phyloP scores from a whole-genome alignment of 768 basidiomycete genomes.

The Xerocomus brunneocitrinus region DNA sequence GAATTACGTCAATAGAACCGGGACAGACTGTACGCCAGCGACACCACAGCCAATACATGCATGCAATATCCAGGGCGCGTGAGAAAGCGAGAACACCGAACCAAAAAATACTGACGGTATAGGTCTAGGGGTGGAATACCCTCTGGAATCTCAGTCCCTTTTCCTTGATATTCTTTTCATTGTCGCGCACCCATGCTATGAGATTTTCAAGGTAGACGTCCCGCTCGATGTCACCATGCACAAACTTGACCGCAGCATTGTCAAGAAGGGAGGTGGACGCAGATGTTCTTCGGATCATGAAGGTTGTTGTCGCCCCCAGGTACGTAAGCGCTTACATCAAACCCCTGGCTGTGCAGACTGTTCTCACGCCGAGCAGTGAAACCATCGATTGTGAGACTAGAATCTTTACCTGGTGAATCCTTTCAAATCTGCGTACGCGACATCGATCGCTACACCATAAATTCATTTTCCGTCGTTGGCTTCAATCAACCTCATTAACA shows the following conservation, averaged over 20 bases:
- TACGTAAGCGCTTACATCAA: no score
- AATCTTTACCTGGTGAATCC: no score
- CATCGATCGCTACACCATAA: no score
- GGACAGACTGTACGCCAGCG: slow-evolving; percentile 59
- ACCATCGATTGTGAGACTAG: no score
- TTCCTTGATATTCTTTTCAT: slow-evolving; percentile 53
- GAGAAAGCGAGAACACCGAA: not conserved
- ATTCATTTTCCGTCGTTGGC: no score
- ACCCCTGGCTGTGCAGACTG: no score
- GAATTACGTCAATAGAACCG: slow-evolving; percentile 68
- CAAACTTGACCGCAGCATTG: slow-evolving; percentile 63
- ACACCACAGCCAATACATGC: not conserved
- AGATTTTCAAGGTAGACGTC: slow-evolving; percentile 66
- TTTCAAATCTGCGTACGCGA: no score
- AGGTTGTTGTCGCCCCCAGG: not conserved
- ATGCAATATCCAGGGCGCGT: not conserved
- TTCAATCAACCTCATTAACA: no score
- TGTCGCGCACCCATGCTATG: slow-evolving; percentile 53
- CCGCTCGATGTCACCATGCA: slow-evolving; percentile 66
- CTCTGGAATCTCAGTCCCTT: slow-evolving; percentile 72
- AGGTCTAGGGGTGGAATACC: slow-evolving; percentile 73
- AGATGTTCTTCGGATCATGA: slow-evolving; percentile 49
- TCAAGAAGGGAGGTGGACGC: slow-evolving; percentile 52
- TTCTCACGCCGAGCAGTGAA: no score
- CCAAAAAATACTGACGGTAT: slow-evolving; percentile 52